phyloP scores from a whole-genome alignment of 306 rosid species.

The Rosa multiflora region DNA sequence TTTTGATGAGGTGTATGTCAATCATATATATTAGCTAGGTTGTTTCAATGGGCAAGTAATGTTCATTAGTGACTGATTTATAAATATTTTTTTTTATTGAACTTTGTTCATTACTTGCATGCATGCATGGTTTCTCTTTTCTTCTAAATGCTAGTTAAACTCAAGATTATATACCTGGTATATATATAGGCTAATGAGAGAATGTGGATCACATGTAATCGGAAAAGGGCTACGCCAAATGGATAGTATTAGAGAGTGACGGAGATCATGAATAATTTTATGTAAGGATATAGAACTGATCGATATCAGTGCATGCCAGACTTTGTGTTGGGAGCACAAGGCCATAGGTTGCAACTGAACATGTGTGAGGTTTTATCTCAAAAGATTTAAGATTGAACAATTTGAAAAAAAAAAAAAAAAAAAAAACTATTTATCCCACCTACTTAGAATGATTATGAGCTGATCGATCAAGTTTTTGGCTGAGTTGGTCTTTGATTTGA shows the following conservation, averaged over 20 bases:
- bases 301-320: background rate
- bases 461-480: background rate
- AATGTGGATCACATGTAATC: background rate
- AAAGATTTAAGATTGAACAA: no score
- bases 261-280: background rate
- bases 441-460: background rate
- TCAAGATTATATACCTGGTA: background rate
- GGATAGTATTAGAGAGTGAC: background rate
- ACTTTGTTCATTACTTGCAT: conserved; percentile 5
- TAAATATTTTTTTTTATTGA: conserved; percentile 15
- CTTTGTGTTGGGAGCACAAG: background rate
- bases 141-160: conserved; percentile 13
- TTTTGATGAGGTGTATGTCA: conserved; percentile 26
- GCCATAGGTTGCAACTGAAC: no score
- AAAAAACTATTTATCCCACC: no score
- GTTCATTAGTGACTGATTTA: conserved; percentile 30
- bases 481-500: background rate
- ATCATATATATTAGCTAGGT: conserved; percentile 28
- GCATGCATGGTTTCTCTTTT: conserved; percentile 1
- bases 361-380: no score
- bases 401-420: no score
- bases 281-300: background rate
- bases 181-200: background rate
- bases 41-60: conserved; percentile 43
- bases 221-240: background rate